phyloP scores from a whole-genome alignment of 768 basidiomycete species.

The Boletus sensibilis region DNA sequence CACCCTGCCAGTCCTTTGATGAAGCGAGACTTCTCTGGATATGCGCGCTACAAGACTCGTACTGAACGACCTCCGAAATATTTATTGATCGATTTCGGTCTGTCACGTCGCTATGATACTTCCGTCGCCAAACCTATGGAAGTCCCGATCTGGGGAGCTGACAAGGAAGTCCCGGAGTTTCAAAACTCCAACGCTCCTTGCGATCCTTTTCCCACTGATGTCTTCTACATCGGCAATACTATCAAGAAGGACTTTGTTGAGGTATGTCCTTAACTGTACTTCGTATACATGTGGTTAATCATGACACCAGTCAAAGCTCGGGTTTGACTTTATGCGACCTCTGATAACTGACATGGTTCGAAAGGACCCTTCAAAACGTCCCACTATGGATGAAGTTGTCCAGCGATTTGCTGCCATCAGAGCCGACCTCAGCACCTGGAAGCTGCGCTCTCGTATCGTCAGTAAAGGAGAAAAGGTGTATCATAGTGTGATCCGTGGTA shows the following conservation, averaged over 20 bases:
- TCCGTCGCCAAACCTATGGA: slow-evolving; percentile 26
- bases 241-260: slow-evolving; percentile 33
- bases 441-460: slow-evolving; percentile 30
- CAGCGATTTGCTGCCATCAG: slow-evolving; percentile 27
- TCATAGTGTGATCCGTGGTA: slow-evolving; percentile 1
- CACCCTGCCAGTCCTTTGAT: slow-evolving; percentile 22
- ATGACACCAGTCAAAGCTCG: neutral
- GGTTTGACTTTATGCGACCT: slow-evolving; percentile 33
- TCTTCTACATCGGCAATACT: slow-evolving; percentile 44
- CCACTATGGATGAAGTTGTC: slow-evolving; percentile 38
- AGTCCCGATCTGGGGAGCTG: slow-evolving; percentile 37
- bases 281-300: neutral
- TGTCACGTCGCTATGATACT: slow-evolving; percentile 33
- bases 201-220: slow-evolving; percentile 43
- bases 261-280: slow-evolving; percentile 13
- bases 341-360: slow-evolving; percentile 40
- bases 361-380: slow-evolving; percentile 36
- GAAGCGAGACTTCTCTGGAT: slow-evolving; percentile 21
- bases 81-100: slow-evolving; percentile 12
- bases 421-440: slow-evolving; percentile 19
- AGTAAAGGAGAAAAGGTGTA: neutral
- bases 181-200: slow-evolving; percentile 19
- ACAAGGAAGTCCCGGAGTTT: slow-evolving; percentile 42
- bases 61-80: slow-evolving; percentile 22
- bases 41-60: slow-evolving; percentile 11